Conservation (phyloP, 2,329 filamentous ascomycete genomes). For the Colletotrichum sp. region DNA sequence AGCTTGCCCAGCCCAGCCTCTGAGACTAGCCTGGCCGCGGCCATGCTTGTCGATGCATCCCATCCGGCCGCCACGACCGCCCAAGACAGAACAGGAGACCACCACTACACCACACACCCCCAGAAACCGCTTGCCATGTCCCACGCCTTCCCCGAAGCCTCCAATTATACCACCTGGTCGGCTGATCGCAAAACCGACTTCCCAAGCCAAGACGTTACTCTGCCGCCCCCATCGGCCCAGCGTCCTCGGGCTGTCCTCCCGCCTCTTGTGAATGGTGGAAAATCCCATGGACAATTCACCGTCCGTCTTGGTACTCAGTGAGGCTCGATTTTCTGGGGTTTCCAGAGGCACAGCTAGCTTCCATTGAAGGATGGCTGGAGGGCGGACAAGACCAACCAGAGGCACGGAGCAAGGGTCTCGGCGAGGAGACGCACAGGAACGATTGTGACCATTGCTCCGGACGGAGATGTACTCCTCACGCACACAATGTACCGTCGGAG, state of each 20-base stretch:
- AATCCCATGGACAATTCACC: slow-evolving; percentile 21
- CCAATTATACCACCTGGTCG: slow-evolving; percentile 8
- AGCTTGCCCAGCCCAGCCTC: neutral
- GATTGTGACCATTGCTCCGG: slow-evolving; percentile 5
- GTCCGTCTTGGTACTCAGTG: slow-evolving; percentile 22
- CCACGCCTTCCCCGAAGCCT: slow-evolving; percentile 5
- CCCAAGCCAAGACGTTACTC: slow-evolving; percentile 8
- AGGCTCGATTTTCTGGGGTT: slow-evolving; percentile 18
- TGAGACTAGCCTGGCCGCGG: neutral
- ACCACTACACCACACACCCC: neutral
- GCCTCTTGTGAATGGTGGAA: slow-evolving; percentile 21
- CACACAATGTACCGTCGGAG: neutral
- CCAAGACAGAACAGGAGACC: neutral
- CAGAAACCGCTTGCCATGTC: neutral
- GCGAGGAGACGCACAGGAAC: slow-evolving; percentile 2
- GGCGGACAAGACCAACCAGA: neutral
- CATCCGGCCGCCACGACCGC: neutral
- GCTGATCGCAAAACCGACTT: slow-evolving; percentile 9
- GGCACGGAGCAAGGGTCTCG: neutral
- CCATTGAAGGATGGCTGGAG: neutral
- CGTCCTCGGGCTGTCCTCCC: neutral
- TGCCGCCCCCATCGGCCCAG: slow-evolving; percentile 13
- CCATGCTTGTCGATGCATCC: slow-evolving; percentile 8
- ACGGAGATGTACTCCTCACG: slow-evolving; percentile 2
- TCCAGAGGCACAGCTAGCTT: neutral